phyloP scores from a whole-genome alignment of 179 eudicot species.

The Beta corolliflora region DNA sequence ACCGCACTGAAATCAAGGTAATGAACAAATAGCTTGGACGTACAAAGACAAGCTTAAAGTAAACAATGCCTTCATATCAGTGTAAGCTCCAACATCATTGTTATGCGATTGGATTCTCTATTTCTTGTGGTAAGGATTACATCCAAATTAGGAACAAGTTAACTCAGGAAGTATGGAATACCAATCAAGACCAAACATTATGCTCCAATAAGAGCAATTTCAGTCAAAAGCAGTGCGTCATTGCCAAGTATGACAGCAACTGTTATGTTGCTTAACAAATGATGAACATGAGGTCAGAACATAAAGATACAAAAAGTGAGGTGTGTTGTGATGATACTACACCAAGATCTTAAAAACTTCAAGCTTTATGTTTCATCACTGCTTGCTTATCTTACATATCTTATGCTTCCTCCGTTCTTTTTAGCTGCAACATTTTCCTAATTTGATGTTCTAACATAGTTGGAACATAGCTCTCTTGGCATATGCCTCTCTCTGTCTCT shows the following conservation, averaged over 20 bases:
- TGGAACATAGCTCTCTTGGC: too few species aligned
- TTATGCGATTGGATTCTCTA: background rate
- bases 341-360: background rate
- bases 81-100: background rate
- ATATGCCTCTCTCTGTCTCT: too few species aligned
- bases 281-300: background rate
- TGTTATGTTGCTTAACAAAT: background rate
- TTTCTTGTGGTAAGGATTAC: background rate
- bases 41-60: background rate
- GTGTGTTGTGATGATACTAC: background rate
- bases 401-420: too few species aligned
- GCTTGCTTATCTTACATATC: background rate
- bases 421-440: too few species aligned
- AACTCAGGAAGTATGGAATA: background rate
- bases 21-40: background rate
- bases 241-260: background rate
- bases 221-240: background rate
- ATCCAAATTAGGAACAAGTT: background rate
- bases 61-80: background rate
- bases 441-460: too few species aligned
- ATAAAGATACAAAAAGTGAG: background rate
- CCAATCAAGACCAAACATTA: background rate
- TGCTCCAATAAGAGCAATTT: background rate
- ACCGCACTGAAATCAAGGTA: background rate
- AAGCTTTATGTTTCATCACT: background rate